phyloP scores from a whole-genome alignment of 1,284 basidiomycete genomes.

The Cryptococcus maquisensis region DNA sequence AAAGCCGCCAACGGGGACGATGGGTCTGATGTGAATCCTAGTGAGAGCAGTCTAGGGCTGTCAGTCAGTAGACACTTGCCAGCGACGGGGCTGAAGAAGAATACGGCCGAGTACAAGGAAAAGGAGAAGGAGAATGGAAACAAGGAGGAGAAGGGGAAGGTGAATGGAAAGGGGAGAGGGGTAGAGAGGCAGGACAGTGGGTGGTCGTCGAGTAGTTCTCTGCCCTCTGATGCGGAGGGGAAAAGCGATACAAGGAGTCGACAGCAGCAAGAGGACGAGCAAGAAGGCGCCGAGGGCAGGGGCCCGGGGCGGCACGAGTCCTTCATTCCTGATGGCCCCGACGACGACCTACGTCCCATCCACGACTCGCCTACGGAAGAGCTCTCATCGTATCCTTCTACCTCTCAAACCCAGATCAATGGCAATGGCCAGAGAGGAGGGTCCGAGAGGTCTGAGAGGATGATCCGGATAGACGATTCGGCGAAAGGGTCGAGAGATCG shows the following conservation, averaged over 20 bases:
- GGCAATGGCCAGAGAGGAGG: neutral
- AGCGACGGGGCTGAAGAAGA: conserved; percentile 27
- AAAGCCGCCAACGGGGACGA: neutral
- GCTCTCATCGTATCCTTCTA: neutral
- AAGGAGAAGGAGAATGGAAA: conserved; percentile 12
- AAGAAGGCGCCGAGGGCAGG: conserved; percentile 30
- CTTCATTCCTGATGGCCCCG: conserved; percentile 4
- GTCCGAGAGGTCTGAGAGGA: neutral
- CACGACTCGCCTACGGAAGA: conserved; percentile 19
- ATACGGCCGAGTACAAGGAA: conserved; percentile 28
- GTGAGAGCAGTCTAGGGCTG: neutral
- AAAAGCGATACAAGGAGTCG: conserved; percentile 11
- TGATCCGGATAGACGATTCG: neutral
- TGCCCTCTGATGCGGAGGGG: conserved; percentile 24
- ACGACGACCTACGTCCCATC: neutral
- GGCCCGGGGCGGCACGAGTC: conserved; percentile 34
- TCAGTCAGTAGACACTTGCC: conserved; percentile 25
- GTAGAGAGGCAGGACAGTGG: conserved; percentile 3
- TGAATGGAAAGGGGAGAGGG: conserved; percentile 6
- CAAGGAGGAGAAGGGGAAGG: conserved; percentile 18
- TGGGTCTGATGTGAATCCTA: too few relatives aligned
- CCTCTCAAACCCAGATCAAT: neutral
- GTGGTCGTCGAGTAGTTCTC: conserved; percentile 20
- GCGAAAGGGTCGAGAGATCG: neutral
- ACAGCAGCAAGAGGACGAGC: conserved; percentile 14